phyloP scores from a whole-genome alignment of 1,284 basidiomycete species.

The Moesziomyces parantarcticus region DNA sequence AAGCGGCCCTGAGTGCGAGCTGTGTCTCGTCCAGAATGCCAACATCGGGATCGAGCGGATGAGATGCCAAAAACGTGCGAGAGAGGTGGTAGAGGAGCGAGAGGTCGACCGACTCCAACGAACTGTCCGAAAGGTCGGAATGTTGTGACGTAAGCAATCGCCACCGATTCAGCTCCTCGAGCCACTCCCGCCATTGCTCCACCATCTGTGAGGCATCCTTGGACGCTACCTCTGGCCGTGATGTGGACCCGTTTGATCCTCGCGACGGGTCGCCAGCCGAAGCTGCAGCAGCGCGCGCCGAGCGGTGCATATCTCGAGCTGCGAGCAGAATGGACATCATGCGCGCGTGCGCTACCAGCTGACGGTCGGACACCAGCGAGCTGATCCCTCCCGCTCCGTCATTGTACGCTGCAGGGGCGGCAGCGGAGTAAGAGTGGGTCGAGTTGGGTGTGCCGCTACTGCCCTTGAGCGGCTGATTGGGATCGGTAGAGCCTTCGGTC shows the following conservation, averaged over 20 bases:
- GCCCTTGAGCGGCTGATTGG: constrained; percentile 3
- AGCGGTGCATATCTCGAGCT: constrained; percentile 43
- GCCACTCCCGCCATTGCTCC: constrained; percentile 48
- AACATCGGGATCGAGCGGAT: constrained; percentile 41
- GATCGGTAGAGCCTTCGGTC: constrained; percentile 2
- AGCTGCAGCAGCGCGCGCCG: constrained; percentile 22
- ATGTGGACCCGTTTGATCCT: constrained; percentile 2
- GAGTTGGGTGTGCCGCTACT: constrained; percentile 21
- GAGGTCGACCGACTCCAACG: constrained; percentile 38
- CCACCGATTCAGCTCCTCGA: constrained; percentile 52
- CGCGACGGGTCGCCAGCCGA: constrained; percentile 6
- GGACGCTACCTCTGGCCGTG: neutral
- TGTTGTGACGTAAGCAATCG: constrained; percentile 46
- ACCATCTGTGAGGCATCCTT: constrained; percentile 31
- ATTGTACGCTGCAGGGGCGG: constrained; percentile 10
- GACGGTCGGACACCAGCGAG: constrained; percentile 48
- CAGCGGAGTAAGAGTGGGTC: constrained; percentile 18
- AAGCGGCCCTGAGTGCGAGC: constrained; percentile 25
- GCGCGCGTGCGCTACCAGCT: constrained; percentile 55
- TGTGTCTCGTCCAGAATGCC: constrained; percentile 49
- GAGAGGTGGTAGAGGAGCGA: constrained; percentile 50
- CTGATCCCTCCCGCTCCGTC: constrained; percentile 34
- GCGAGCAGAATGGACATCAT: constrained; percentile 56
- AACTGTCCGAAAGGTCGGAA: constrained; percentile 40
- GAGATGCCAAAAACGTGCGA: constrained; percentile 44